Conservation (phyloP, 1,139 yeast genomes). For the Taphrina betulina region DNA sequence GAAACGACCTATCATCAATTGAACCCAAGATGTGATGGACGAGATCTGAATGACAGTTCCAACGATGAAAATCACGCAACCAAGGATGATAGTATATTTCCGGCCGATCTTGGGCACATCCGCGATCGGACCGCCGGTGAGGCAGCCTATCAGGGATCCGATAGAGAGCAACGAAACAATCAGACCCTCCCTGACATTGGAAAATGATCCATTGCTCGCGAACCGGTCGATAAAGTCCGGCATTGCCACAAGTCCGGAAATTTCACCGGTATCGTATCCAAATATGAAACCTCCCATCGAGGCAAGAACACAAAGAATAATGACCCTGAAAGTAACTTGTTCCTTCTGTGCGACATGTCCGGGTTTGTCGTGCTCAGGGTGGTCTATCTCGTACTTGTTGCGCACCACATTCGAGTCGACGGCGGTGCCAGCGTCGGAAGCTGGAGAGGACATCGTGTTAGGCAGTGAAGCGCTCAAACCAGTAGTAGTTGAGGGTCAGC, state of each 20-base stretch:
- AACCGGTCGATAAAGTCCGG: slow-evolving; percentile 58
- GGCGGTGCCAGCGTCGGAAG: slow-evolving; percentile 16
- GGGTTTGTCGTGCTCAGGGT: not conserved
- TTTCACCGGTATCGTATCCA: slow-evolving; percentile 57
- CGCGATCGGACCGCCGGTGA: slow-evolving; percentile 51
- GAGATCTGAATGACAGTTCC: slow-evolving; percentile 57
- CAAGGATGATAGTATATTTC: slow-evolving; percentile 51
- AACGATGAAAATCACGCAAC: slow-evolving; percentile 51
- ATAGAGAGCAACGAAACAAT: slow-evolving; percentile 56
- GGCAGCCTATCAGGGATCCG: slow-evolving; percentile 57
- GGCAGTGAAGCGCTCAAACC: not conserved
- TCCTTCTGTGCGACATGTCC: slow-evolving; percentile 1
- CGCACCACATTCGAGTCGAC: not conserved
- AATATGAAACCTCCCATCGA: slow-evolving; percentile 27
- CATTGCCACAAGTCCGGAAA: slow-evolving; percentile 75
- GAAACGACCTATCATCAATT: slow-evolving; percentile 45
- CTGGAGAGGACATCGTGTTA: not conserved
- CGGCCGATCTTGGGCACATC: slow-evolving; percentile 53
- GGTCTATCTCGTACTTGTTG: not conserved
- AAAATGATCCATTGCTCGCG: slow-evolving; percentile 43
- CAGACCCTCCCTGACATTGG: slow-evolving; percentile 49
- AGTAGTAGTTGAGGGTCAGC: no score
- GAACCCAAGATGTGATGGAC: slow-evolving; percentile 54
- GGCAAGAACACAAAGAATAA: slow-evolving; percentile 17
- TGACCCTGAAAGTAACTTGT: slow-evolving; percentile 16